These are phyloP conservation scores for Phytopythium mirpurense DNA, from an alignment of 352 stramenopile species.

Conservation along the genomic window DNA sequence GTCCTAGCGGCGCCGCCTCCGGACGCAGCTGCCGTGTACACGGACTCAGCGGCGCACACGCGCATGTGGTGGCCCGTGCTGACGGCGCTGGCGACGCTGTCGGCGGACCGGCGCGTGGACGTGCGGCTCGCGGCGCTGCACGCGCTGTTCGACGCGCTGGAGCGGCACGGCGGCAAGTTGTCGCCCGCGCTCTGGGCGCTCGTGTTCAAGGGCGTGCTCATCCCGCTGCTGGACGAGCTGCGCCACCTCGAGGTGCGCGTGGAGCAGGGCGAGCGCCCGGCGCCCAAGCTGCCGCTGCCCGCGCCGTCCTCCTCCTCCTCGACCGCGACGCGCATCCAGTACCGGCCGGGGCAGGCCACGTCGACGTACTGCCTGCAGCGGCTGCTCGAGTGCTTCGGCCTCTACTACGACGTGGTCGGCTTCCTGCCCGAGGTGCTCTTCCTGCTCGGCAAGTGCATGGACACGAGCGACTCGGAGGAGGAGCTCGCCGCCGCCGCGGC, in stretches of 20 bases:
- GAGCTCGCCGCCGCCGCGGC: conserved; percentile 61
- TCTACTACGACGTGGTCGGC: conserved; percentile 77
- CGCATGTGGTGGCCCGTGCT: conserved; percentile 94
- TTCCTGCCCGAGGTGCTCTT: conserved; percentile 79
- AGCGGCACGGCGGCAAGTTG: conserved; percentile 68
- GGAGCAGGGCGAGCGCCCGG: conserved; percentile 29
- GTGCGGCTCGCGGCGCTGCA: conserved; percentile 77
- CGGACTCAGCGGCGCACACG: conserved; percentile 63
- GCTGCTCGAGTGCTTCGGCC: conserved; percentile 61
- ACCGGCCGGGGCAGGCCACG: conserved; percentile 39
- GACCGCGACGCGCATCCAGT: conserved; percentile 24
- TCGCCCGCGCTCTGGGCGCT: conserved; percentile 71
- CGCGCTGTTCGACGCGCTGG: conserved; percentile 68
- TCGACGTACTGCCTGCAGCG: conserved; percentile 64
- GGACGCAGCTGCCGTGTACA: conserved; percentile 33
- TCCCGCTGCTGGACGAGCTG: conserved; percentile 77
- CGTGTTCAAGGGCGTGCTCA: conserved; percentile 84
- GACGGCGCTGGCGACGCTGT: conserved; percentile 92
- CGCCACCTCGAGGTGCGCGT: conserved; percentile 60
- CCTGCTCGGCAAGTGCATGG: conserved; percentile 72
- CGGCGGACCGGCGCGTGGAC: conserved; percentile 88
- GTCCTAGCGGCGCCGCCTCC: conserved; percentile 12
- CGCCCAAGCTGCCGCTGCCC: conserved; percentile 37
- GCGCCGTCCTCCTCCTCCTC: conserved; percentile 2
- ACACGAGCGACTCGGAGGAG: conserved; percentile 60